phyloP scores from a whole-genome alignment of 2,329 filamentous ascomycete genomes.

The Setomelanomma holmii region DNA sequence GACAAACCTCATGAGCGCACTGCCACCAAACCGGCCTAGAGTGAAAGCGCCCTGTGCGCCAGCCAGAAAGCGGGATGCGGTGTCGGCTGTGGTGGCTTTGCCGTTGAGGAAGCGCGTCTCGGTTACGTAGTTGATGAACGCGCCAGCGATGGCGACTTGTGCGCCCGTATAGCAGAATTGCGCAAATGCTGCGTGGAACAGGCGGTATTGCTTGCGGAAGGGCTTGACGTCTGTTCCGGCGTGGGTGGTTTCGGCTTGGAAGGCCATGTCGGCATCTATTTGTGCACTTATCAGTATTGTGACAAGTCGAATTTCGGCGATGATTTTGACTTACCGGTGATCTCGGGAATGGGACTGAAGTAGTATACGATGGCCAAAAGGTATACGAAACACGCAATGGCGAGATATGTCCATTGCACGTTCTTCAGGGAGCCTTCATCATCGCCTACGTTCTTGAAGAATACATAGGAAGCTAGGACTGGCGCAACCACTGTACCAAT shows the following conservation, averaged over 20 bases:
- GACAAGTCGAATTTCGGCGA: no score
- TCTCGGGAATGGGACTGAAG: conserved; percentile 61
- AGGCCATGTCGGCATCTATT: conserved; percentile 63
- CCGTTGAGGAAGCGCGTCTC: conserved; percentile 51
- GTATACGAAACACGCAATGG: conserved; percentile 67
- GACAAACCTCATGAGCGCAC: conserved; percentile 69
- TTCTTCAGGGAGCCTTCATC: conserved; percentile 60
- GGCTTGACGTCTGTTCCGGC: conserved; percentile 55
- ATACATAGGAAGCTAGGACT: conserved; percentile 66
- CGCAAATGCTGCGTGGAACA: conserved; percentile 77
- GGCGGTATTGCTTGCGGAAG: conserved; percentile 68
- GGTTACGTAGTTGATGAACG: conserved; percentile 55
- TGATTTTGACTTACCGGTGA: conserved; percentile 55
- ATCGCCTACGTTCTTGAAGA: conserved; percentile 64
- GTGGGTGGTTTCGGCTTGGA: conserved; percentile 53
- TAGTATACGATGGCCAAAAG: conserved; percentile 65
- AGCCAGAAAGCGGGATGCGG: conserved; percentile 73
- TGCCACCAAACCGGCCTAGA: conserved; percentile 73
- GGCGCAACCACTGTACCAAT: conserved; percentile 66
- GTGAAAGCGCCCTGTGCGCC: conserved; percentile 78
- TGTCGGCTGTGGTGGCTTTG: conserved; percentile 51
- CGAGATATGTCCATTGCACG: conserved; percentile 71
- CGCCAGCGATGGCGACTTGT: conserved; percentile 64
- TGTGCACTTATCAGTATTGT: background rate
- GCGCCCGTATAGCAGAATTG: conserved; percentile 84